A percentile compares a stretch with the other conserved stretches of the same genome.
Evolutionary conservation across 306 rosid genomes (phyloP).

Genomic region (Dryas drummondii): DNA sequence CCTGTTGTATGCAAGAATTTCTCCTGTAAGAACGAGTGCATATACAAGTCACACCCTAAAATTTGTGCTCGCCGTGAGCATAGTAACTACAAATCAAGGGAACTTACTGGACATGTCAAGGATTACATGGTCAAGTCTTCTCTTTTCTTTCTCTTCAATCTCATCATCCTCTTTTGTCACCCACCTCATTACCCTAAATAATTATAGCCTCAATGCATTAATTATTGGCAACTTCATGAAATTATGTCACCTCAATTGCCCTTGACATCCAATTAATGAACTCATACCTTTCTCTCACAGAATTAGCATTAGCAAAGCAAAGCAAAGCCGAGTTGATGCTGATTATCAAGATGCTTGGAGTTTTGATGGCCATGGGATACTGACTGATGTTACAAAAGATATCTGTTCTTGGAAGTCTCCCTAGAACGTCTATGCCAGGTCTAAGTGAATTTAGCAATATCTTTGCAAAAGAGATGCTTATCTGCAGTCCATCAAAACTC

Average conservation of each 20-base stretch:
- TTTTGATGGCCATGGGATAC: constrained; percentile 74
- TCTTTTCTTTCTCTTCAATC: constrained; percentile 33
- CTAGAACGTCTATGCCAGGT: constrained; percentile 69
- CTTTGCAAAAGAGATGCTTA: constrained; percentile 73
- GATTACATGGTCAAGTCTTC: constrained; percentile 47
- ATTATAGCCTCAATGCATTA: neutral
- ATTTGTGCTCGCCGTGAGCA: neutral
- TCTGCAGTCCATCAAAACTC: constrained; percentile 43
- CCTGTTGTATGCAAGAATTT: too few species aligned
- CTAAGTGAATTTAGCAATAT: constrained; percentile 65
- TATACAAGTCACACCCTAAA: neutral
- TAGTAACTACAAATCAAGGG: neutral
- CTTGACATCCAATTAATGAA: neutral
- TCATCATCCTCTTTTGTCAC: constrained; percentile 46
- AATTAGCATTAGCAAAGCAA: constrained; percentile 85
- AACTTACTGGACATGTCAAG: constrained; percentile 84
- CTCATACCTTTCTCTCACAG: constrained; percentile 67
- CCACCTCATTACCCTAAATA: constrained; percentile 55
- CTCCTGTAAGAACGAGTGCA: too few species aligned
- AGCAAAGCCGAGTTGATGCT: constrained; percentile 72
- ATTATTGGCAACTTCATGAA: neutral
- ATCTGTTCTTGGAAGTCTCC: constrained; percentile 73
- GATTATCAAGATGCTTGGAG: constrained; percentile 57
- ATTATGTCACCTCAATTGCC: neutral
- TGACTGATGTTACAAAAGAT: constrained; percentile 60